A percentile compares a stretch with the other conserved stretches of the same genome.
Evolutionary conservation across 352 stramenopile species (phyloP).

Genomic region (Thraustochytrium sp.): DNA sequence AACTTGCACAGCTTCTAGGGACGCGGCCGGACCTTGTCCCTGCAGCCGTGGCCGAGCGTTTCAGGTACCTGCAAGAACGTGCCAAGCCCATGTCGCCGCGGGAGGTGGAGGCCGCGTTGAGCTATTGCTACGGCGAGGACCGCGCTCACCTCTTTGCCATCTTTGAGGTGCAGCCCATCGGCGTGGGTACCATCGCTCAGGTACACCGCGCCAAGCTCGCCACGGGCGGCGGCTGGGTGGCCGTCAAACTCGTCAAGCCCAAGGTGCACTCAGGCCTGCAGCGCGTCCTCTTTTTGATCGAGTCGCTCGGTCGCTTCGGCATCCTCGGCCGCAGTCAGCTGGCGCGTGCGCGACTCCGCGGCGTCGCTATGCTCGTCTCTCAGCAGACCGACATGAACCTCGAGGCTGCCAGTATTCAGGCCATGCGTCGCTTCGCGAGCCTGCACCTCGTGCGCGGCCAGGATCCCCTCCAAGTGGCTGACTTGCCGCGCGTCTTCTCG

Average conservation of each 20-base stretch:
- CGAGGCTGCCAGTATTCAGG: constrained; percentile 27
- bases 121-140: background rate
- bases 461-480: background rate
- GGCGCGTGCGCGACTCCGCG: background rate
- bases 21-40: background rate
- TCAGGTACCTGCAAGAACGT: background rate
- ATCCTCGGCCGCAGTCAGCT: background rate
- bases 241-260: constrained; percentile 14
- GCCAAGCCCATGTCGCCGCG: background rate
- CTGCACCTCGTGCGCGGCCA: background rate
- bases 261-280: background rate
- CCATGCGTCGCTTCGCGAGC: background rate
- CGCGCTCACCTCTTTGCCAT: background rate
- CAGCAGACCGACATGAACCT: constrained; percentile 33
- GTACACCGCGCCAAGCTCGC: constrained; percentile 20
- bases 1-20: constrained; percentile 1
- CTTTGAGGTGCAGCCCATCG: background rate
- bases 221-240: background rate
- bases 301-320: background rate
- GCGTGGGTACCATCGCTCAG: background rate
- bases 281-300: background rate
- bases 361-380: background rate
- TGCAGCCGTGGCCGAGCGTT: background rate
- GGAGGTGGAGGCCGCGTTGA: background rate
- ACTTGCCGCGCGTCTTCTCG: constrained; percentile 7